These are phyloP conservation scores for Curvularia eragrostidis DNA, from an alignment of 2,329 filamentous ascomycete species.

Conservation along the genomic window DNA sequence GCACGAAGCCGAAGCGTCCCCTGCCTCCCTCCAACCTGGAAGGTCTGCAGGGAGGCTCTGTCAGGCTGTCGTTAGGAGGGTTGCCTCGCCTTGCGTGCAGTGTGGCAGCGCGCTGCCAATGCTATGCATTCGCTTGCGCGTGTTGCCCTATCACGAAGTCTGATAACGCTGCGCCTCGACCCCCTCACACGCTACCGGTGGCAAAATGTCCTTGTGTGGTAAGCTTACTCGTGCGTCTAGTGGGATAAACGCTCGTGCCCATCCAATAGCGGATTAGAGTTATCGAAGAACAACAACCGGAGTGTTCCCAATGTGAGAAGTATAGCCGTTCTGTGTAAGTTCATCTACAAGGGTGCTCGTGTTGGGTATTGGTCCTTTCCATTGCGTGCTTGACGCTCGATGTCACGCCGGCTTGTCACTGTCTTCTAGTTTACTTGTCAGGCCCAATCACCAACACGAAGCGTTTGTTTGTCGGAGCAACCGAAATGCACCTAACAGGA, in stretches of 20 bases:
- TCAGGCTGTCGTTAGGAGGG: background rate
- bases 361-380: background rate
- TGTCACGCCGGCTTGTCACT: background rate
- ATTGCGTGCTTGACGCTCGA: background rate
- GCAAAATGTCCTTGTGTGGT: background rate
- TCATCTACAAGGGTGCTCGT: background rate
- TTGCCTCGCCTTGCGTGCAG: background rate
- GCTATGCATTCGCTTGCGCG: background rate
- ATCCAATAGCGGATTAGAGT: background rate
- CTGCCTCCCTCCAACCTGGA: background rate
- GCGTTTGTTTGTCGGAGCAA: background rate
- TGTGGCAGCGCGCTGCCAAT: too few relatives aligned
- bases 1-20: background rate
- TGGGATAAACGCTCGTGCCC: background rate
- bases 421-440: background rate
- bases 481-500: background rate
- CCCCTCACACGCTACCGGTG: background rate
- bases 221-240: background rate
- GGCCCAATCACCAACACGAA: background rate
- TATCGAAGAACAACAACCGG: background rate
- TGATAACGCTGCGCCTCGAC: background rate
- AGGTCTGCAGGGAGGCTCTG: background rate
- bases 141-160: background rate
- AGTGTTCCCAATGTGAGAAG: background rate
- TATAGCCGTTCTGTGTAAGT: background rate